Conservation (phyloP, 768 basidiomycete genomes). For the Boletus barrowsii region DNA sequence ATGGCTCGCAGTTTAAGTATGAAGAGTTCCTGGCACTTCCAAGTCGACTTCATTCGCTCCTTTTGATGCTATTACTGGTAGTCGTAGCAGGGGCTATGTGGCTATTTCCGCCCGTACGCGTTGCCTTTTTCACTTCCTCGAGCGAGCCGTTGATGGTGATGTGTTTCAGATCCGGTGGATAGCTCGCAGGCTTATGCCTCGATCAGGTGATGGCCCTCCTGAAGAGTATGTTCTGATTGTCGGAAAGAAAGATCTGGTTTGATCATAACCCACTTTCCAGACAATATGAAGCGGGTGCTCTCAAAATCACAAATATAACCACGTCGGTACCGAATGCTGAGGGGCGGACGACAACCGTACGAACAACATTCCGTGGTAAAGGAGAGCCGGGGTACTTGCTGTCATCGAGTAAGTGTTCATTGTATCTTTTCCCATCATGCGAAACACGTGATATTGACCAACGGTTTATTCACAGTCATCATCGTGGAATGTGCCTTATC, state of each 20-base stretch:
- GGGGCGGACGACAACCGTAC: slow-evolving; percentile 43
- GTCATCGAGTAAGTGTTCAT: slow-evolving; percentile 6
- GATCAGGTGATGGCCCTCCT: slow-evolving; percentile 61
- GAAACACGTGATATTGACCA: background rate
- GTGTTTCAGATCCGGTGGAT: slow-evolving; percentile 48
- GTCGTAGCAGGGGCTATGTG: slow-evolving; percentile 25
- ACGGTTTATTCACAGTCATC: slow-evolving; percentile 48
- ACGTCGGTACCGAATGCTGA: slow-evolving; percentile 47
- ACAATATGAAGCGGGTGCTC: slow-evolving; percentile 53
- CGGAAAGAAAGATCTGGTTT: background rate
- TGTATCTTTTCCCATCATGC: background rate
- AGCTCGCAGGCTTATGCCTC: slow-evolving; percentile 45
- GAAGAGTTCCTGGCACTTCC: slow-evolving; percentile 59
- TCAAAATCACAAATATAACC: slow-evolving; percentile 70
- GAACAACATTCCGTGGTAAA: slow-evolving; percentile 58
- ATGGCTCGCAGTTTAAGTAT: slow-evolving; percentile 75
- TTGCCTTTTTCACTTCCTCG: background rate
- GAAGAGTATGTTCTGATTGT: slow-evolving; percentile 46
- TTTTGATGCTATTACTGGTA: slow-evolving; percentile 36
- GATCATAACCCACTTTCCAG: slow-evolving; percentile 32
- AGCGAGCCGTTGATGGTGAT: background rate
- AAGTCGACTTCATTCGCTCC: slow-evolving; percentile 38
- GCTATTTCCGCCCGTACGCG: slow-evolving; percentile 37
- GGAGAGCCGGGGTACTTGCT: slow-evolving; percentile 74
- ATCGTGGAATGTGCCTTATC: slow-evolving; percentile 77